Percentiles rank a stretch among this genome's conserved stretches.
These are phyloP conservation scores for Cavenderia fasciculata DNA, from an alignment of 78 protist species.

Conservation along the genomic window DNA sequence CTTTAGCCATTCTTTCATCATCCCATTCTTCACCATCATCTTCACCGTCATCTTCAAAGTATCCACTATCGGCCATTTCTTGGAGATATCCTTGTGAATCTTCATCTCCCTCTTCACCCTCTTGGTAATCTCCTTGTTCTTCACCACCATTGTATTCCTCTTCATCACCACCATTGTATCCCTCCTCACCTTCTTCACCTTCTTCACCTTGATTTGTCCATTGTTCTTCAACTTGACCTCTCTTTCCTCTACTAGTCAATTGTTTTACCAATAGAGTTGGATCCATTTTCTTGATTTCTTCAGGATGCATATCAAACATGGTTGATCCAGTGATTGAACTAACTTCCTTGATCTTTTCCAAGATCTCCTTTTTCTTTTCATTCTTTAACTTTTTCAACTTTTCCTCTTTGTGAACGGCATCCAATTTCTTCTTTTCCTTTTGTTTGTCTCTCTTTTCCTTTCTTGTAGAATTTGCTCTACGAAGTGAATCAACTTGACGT, in stretches of 20 bases:
- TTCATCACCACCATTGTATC: not conserved
- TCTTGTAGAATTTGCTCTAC: conserved; percentile 22
- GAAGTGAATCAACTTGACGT: conserved; percentile 23
- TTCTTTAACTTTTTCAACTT: conserved; percentile 51
- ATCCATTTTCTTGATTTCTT: conserved; percentile 46
- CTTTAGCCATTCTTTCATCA: conserved; percentile 28
- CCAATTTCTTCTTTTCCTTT: conserved; percentile 28
- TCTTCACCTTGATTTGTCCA: not conserved
- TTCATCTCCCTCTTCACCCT: conserved; percentile 3
- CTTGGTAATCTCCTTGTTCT: not conserved
- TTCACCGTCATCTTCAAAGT: conserved; percentile 28
- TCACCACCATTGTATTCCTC: not conserved
- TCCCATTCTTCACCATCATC: conserved; percentile 51
- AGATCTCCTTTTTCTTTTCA: conserved; percentile 64
- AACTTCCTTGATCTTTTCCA: conserved; percentile 74
- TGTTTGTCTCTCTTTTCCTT: conserved; percentile 12
- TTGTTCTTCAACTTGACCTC: not conserved
- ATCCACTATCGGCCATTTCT: conserved; percentile 8
- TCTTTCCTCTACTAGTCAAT: not conserved
- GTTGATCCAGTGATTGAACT: conserved; percentile 64
- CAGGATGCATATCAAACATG: conserved; percentile 8
- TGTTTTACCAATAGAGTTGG: conserved; percentile 40
- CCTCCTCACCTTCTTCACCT: not conserved
- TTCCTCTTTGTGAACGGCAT: conserved; percentile 18
- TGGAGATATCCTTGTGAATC: not conserved